A percentile compares a stretch with the other conserved stretches of the same genome.
Evolutionary conservation across 1,284 basidiomycete genomes (phyloP).

Genomic region (Ustilago cynodontis): DNA sequence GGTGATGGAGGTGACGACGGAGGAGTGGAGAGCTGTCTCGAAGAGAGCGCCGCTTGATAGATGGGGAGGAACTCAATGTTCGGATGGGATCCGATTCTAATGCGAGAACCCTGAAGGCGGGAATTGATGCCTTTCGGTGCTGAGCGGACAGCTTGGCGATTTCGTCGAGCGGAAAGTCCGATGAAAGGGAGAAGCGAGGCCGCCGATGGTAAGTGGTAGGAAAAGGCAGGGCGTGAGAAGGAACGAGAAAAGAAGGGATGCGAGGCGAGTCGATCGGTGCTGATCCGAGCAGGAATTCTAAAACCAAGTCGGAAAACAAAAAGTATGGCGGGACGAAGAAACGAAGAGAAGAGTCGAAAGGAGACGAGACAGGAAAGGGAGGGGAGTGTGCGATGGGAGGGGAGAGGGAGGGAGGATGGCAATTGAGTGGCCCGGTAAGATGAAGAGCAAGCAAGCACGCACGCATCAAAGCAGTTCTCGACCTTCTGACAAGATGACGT

Average conservation of each 20-base stretch:
- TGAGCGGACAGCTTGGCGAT: not conserved
- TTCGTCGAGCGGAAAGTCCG: not conserved
- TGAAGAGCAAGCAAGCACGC: not conserved
- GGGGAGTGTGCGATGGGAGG: not conserved
- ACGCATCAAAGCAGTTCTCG: not conserved
- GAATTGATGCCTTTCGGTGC: not conserved
- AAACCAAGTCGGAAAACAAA: not conserved
- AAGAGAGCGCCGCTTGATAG: not conserved
- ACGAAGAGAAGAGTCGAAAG: not conserved
- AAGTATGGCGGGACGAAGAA: not conserved
- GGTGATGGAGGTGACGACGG: not conserved
- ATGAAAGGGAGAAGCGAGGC: not conserved
- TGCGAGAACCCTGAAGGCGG: slow-evolving; percentile 2
- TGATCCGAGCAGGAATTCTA: not conserved
- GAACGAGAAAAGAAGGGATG: not conserved
- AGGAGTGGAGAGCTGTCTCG: not conserved
- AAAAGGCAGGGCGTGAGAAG: too few species aligned
- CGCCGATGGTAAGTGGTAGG: too few species aligned
- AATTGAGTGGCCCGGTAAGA: not conserved
- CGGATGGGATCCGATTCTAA: not conserved
- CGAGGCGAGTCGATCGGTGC: slow-evolving; percentile 1
- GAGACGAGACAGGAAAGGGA: not conserved
- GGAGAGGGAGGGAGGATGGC: too few species aligned
- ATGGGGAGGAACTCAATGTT: not conserved
- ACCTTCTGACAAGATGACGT: not conserved